These are phyloP conservation scores for Aspergillus vadensis DNA, from an alignment of 2,329 filamentous ascomycete species.

Conservation along the genomic window DNA sequence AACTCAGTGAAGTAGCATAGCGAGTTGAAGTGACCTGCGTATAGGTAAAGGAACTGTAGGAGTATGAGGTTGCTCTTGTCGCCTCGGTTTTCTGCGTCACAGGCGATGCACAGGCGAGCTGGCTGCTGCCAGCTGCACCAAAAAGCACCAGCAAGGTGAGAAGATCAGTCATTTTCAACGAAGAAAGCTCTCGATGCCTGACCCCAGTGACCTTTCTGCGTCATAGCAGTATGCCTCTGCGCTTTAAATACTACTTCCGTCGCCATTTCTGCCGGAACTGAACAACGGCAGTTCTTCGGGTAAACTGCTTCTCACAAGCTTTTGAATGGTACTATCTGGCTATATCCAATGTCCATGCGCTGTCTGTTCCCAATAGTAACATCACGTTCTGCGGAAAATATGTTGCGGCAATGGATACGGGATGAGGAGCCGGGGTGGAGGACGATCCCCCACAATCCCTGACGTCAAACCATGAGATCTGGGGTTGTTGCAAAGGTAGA, in stretches of 20 bases:
- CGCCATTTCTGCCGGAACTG: background rate
- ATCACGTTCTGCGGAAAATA: background rate
- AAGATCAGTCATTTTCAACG: background rate
- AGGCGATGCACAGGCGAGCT: background rate
- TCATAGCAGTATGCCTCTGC: accelerated
- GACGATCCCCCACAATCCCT: background rate
- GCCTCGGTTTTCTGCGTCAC: background rate
- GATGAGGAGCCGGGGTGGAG: background rate
- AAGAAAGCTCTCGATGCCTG: background rate
- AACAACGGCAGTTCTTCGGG: background rate
- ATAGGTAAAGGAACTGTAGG: constrained; percentile 9
- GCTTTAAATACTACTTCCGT: background rate
- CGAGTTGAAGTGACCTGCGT: constrained; percentile 8
- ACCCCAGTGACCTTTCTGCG: too few relatives aligned
- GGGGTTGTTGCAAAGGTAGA: background rate
- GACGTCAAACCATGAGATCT: background rate
- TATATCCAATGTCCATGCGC: background rate
- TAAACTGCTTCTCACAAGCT: background rate
- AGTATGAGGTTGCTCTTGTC: background rate
- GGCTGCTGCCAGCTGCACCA: background rate
- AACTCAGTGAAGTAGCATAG: constrained; percentile 6
- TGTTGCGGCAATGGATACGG: background rate
- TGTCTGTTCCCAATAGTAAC: too few relatives aligned
- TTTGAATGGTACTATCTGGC: background rate
- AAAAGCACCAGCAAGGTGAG: background rate